These are phyloP conservation scores for Umbellularia californica DNA, from an alignment of 164 flowering plant species.

Conservation along the genomic window DNA sequence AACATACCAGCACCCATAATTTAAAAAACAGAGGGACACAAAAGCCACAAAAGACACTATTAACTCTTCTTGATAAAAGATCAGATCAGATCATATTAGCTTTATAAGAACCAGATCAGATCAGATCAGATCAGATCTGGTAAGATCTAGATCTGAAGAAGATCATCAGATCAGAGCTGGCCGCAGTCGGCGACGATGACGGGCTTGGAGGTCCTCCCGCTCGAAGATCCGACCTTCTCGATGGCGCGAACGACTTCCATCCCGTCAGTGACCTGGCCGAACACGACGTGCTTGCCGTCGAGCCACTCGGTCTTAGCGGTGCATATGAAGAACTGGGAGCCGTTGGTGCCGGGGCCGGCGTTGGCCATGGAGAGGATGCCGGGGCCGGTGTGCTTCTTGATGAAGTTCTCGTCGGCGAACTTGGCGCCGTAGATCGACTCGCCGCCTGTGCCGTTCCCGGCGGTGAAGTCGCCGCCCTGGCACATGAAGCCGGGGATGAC, in stretches of 20 bases:
- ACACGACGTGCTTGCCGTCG: constrained; percentile 46
- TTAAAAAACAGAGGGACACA: no score
- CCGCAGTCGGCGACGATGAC: constrained; percentile 41
- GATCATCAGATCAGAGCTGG: constrained; percentile 19
- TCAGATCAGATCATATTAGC: no score
- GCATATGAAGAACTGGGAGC: constrained; percentile 48
- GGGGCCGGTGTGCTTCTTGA: constrained; percentile 45
- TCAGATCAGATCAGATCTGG: neutral
- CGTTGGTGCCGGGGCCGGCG: constrained; percentile 38
- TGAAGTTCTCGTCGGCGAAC: constrained; percentile 50
- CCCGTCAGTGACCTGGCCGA: constrained; percentile 41
- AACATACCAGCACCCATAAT: no score
- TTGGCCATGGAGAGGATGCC: constrained; percentile 52
- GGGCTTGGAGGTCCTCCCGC: constrained; percentile 24
- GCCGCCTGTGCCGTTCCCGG: constrained; percentile 44
- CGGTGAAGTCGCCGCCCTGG: constrained; percentile 47
- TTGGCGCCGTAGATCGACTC: constrained; percentile 44
- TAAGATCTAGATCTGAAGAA: neutral
- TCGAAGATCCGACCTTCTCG: constrained; percentile 38
- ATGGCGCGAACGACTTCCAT: constrained; percentile 36
- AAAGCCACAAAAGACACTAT: no score
- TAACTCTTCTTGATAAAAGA: no score
- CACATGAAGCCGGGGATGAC: constrained; percentile 43
- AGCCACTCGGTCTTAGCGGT: constrained; percentile 38
- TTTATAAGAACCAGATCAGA: neutral